Conservation (phyloP, 1,284 basidiomycete species). For the Melampsora larici-populina region DNA sequence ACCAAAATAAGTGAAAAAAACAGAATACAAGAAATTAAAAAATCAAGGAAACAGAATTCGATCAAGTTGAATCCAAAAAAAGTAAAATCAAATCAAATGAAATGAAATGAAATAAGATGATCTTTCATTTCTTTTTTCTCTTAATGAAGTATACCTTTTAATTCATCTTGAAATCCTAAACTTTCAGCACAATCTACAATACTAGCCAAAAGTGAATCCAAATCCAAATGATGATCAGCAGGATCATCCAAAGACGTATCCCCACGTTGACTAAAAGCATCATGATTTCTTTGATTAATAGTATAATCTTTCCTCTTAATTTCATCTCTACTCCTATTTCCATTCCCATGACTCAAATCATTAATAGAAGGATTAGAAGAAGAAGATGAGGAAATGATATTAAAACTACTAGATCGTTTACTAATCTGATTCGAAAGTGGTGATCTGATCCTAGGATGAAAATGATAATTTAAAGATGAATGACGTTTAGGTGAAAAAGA, state of each 20-base stretch:
- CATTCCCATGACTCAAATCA: no score
- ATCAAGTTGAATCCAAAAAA: no score
- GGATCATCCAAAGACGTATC: no score
- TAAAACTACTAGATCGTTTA: neutral
- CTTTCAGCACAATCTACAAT: conserved; percentile 14
- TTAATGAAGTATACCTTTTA: neutral
- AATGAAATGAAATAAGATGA: neutral
- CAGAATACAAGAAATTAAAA: no score
- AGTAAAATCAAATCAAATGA: no score
- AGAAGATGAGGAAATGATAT: neutral
- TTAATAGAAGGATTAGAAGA: neutral
- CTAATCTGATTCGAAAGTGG: neutral
- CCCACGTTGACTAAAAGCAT: no score
- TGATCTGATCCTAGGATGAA: neutral
- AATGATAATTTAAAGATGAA: neutral
- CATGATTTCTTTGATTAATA: no score
- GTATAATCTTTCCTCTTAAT: no score
- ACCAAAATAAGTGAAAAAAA: no score
- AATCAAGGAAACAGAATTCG: no score
- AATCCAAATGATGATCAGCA: neutral
- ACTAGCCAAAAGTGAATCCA: neutral
- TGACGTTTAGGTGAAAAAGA: neutral
- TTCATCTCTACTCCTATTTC: no score
- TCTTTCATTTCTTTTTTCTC: neutral
- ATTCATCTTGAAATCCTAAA: conserved; percentile 14